Evolutionary conservation across 805 yeast species (phyloP).

Genomic region (Nakazawaea sp.): DNA sequence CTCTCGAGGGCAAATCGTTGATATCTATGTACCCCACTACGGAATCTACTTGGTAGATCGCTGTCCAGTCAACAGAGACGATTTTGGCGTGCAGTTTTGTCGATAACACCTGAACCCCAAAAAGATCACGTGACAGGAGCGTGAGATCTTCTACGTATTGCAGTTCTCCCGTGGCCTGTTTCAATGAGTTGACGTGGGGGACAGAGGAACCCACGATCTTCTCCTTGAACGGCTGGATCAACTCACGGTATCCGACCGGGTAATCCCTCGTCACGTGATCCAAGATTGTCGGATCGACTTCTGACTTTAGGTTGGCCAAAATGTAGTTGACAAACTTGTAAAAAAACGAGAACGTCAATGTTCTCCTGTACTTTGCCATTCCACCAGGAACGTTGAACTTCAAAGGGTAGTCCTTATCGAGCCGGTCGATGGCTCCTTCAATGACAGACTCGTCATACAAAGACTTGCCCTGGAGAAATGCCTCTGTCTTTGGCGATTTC

Average conservation of each 20-base stretch:
- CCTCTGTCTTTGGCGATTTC: constrained; percentile 28
- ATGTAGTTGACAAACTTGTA: constrained; percentile 33
- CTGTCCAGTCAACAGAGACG: constrained; percentile 30
- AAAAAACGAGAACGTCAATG: constrained; percentile 38
- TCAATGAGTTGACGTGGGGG: constrained; percentile 37
- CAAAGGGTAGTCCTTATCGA: constrained; percentile 28
- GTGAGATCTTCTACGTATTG: constrained; percentile 38
- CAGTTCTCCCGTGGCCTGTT: constrained; percentile 43
- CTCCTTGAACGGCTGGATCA: constrained; percentile 29
- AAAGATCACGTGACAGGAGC: constrained; percentile 31
- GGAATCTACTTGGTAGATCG: constrained; percentile 28
- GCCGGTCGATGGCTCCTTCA: constrained; percentile 22
- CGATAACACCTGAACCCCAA: constrained; percentile 37
- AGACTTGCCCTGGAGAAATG: constrained; percentile 16
- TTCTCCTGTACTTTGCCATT: constrained; percentile 37
- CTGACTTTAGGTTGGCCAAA: constrained; percentile 13
- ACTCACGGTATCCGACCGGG: constrained; percentile 31
- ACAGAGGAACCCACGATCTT: constrained; percentile 31
- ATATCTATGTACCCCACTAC: constrained; percentile 37
- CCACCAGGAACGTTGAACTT: constrained; percentile 42
- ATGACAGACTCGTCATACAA: constrained; percentile 19
- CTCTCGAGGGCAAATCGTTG: constrained; percentile 28
- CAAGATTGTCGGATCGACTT: constrained; percentile 24
- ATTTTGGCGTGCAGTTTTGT: constrained; percentile 35
- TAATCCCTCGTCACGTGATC: constrained; percentile 29